phyloP scores from a whole-genome alignment of 2,329 filamentous ascomycete species.

The Metarhizium sp. region DNA sequence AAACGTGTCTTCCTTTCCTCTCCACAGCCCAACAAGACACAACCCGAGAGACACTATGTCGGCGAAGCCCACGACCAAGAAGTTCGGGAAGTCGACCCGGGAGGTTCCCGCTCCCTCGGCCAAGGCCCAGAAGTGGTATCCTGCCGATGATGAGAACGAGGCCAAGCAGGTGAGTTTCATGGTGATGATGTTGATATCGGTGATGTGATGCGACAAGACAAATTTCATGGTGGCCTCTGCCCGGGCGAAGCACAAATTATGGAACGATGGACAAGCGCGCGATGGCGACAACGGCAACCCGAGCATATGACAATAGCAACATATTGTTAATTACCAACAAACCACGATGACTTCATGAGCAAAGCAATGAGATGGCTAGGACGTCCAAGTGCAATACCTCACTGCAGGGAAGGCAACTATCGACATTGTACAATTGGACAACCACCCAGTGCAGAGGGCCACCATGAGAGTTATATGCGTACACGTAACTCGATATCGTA shows the following conservation, averaged over 20 bases:
- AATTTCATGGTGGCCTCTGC: neutral
- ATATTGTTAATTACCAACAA: neutral
- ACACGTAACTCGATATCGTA: neutral
- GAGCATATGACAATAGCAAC: conserved; percentile 1
- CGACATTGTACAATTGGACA: neutral
- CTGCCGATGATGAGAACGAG: conserved; percentile 80
- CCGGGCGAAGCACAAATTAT: neutral
- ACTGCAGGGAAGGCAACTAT: neutral
- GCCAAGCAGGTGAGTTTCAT: conserved; percentile 81
- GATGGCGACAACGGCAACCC: conserved; percentile 1
- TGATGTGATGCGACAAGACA: conserved; percentile 7
- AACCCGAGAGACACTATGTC: conserved; percentile 57
- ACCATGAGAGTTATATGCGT: neutral
- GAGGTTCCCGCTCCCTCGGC: conserved; percentile 76
- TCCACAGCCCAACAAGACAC: conserved; percentile 25
- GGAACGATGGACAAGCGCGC: conserved; percentile 4
- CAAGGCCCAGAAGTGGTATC: conserved; percentile 99
- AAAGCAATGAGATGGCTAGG: too few relatives aligned
- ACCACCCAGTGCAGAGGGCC: conserved; percentile 1
- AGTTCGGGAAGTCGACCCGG: conserved; percentile 95
- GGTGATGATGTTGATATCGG: conserved; percentile 12
- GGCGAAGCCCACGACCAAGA: conserved; percentile 74
- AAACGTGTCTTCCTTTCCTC: conserved; percentile 26
- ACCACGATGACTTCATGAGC: neutral
- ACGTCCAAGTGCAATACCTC: neutral